Evolutionary conservation across 257 asterid genomes (phyloP), one percentile per base, ranked within the genome.

Genomic region (Cynanchum wilfordii): DNA sequence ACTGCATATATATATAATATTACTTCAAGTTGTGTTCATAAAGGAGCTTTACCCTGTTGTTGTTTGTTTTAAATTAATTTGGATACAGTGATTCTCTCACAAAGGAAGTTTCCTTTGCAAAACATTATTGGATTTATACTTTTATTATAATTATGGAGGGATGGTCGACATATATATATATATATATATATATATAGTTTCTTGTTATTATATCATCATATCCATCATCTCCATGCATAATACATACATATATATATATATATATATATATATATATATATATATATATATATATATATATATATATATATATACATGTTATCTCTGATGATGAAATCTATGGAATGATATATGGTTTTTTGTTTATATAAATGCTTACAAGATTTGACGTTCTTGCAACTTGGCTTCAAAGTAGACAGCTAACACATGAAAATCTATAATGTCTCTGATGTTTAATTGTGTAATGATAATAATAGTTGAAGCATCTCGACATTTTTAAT

Each of bases 51-150:
- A 15, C 55, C 10, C 68, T 56, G n/a, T 24, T 20, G 33, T 50
- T 2, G 25, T 3, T 69, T 33, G 44, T 42, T 19, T 58, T 24
- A 27, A 42, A 42, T 42, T 42, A 42, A 72, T 24, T 22, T 58
- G 9, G 52, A 27, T 22, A 72, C 19, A 25, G 38, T 11, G 38
- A 17, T 51, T 51, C n/a, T 49, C 65, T 27, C 3, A 8, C 25
- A 42, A 5, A 29, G 63, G 76, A 73, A 62, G 63, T 30, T 73
- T 73, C 76, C 76, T 62, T 27, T 19, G 36, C 8, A 40, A 40
- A 40, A 40, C 10, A 42, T 42, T 42, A 42, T 42, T 8, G 11
- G 47, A 42, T 42, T 15, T 12, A 49, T 49, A 49, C 13, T 10
- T 49, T 10, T 16, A 2, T 6, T 33, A 2, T 33, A 33, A 33